These are phyloP conservation scores for Mortierella sp. DNA, from an alignment of 371 early-diverging fungal species.

Conservation along the genomic window DNA sequence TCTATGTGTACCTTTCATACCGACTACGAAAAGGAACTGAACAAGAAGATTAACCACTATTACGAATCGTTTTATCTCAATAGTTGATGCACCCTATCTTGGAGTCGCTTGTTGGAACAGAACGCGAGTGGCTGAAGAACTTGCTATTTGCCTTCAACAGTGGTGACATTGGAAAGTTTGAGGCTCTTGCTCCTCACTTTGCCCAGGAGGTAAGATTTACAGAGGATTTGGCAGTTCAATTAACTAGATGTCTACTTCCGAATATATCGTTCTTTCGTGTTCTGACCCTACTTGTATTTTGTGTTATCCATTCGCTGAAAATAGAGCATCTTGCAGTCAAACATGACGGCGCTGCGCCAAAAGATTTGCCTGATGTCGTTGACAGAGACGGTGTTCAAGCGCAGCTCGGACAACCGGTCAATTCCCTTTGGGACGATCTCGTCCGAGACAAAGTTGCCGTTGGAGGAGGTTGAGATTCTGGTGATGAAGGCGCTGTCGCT, in stretches of 20 bases:
- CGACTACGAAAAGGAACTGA: background rate
- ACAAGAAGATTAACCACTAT: background rate
- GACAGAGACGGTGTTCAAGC: slow-evolving; percentile 93
- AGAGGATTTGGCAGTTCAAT: too few species aligned
- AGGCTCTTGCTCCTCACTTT: slow-evolving; percentile 82
- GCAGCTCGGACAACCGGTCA: slow-evolving; percentile 83
- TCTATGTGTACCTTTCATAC: background rate
- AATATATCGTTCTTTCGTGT: too few species aligned
- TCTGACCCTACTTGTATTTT: background rate
- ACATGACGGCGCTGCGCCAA: slow-evolving; percentile 83
- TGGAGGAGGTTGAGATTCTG: slow-evolving; percentile 95
- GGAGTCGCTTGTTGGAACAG: slow-evolving; percentile 82
- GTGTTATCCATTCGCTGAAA: background rate
- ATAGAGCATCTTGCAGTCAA: slow-evolving; percentile 74
- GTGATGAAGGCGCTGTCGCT: slow-evolving; percentile 97
- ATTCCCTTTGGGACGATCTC: slow-evolving; percentile 91
- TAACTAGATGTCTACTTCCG: too few species aligned
- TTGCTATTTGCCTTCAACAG: slow-evolving; percentile 93
- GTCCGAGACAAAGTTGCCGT: slow-evolving; percentile 86
- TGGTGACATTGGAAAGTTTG: slow-evolving; percentile 95
- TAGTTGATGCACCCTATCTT: slow-evolving; percentile 96
- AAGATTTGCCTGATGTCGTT: slow-evolving; percentile 98
- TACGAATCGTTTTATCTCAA: background rate
- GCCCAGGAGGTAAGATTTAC: slow-evolving; percentile 73
- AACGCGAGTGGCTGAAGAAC: slow-evolving; percentile 89